Evolutionary conservation across 1,284 basidiomycete genomes (phyloP).

Genomic region (Caloboletus inedulis): DNA sequence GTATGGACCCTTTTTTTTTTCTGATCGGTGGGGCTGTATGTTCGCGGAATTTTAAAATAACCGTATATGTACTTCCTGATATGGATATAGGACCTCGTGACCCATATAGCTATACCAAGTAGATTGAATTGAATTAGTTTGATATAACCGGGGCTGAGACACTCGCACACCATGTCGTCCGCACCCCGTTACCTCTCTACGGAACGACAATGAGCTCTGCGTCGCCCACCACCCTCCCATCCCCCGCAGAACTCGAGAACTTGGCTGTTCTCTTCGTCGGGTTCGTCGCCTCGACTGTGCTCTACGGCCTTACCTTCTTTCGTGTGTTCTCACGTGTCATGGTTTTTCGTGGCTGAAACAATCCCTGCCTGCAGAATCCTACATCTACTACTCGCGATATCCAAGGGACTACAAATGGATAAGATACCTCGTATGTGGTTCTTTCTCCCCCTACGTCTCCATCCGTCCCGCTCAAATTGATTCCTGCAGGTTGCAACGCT

Average conservation of each 20-base stretch:
- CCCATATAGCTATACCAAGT: not conserved
- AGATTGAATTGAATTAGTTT: slow-evolving; percentile 7
- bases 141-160: slow-evolving; percentile 11
- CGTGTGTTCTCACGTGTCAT: slow-evolving; percentile 29
- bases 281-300: slow-evolving; percentile 36
- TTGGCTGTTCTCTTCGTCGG: slow-evolving; percentile 38
- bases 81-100: slow-evolving; percentile 6
- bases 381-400: slow-evolving; percentile 40
- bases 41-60: not conserved
- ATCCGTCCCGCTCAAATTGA: not conserved
- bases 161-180: slow-evolving; percentile 10
- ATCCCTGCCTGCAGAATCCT: slow-evolving; percentile 31
- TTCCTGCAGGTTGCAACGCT: slow-evolving; percentile 31
- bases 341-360: not conserved
- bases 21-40: not conserved
- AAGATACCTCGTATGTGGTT: slow-evolving; percentile 31
- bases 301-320: slow-evolving; percentile 45
- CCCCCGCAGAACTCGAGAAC: slow-evolving; percentile 29
- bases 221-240: slow-evolving; percentile 4
- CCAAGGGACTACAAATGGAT: slow-evolving; percentile 30
- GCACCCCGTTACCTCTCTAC: not conserved
- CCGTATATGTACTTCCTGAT: not conserved
- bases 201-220: slow-evolving; percentile 19
- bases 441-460: too few relatives aligned
- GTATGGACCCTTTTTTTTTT: not conserved